Evolutionary conservation across 2,329 filamentous ascomycete species (phyloP).

Genomic region (Aureobasidium sp.): DNA sequence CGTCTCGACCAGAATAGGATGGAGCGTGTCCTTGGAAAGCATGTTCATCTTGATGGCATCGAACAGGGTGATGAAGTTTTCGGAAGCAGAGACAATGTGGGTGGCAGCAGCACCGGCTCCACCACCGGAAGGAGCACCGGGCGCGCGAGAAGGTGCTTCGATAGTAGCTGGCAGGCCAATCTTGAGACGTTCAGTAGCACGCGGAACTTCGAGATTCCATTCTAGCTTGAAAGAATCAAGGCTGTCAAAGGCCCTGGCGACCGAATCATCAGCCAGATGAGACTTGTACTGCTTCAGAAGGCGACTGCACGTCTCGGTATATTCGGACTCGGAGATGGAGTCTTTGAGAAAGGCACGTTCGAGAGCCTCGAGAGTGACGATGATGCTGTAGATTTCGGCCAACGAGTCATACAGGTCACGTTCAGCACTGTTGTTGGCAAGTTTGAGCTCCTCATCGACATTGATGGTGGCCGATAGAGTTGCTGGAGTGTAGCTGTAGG

Average conservation of each 20-base stretch:
- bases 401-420: conserved; percentile 92
- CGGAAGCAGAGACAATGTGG: conserved; percentile 78
- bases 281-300: conserved; percentile 96
- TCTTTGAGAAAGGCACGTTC: conserved; percentile 97
- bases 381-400: conserved; percentile 95
- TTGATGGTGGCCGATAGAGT: conserved; percentile 83
- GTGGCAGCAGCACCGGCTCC: conserved; percentile 39
- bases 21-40: conserved; percentile 91
- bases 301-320: conserved; percentile 92
- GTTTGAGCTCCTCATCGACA: conserved; percentile 93
- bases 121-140: conserved; percentile 33
- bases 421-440: conserved; percentile 78
- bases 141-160: conserved; percentile 45
- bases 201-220: conserved; percentile 90
- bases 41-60: conserved; percentile 90
- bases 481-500: conserved; percentile 84
- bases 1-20: conserved; percentile 87
- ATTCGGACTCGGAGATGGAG: conserved; percentile 82
- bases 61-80: conserved; percentile 97
- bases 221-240: conserved; percentile 84
- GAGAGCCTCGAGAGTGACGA: conserved; percentile 87
- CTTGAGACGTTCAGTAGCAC: conserved; percentile 84
- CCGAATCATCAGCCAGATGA: conserved; percentile 80
- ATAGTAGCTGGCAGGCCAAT: conserved; percentile 87
- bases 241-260: conserved; percentile 80